A percentile compares a stretch with the other conserved stretches of the same genome.
Conservation (phyloP, 1,139 yeast genomes). For the Suhomyces terraborum region DNA sequence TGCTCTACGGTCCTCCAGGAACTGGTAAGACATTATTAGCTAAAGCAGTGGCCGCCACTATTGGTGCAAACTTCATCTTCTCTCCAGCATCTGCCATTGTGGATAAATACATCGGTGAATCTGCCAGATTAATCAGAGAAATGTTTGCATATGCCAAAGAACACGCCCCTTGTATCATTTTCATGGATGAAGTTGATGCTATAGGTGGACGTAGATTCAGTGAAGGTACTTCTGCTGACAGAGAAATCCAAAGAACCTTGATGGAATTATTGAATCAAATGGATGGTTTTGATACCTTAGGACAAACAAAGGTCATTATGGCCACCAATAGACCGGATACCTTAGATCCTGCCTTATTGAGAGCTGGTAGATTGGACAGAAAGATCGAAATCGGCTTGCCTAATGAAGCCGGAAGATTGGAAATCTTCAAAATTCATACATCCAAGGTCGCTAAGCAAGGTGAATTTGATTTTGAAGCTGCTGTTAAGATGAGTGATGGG, state of each 20-base stretch:
- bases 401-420: constrained; percentile 93
- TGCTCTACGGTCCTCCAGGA: constrained; percentile 98
- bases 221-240: constrained; percentile 98
- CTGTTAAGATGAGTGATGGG: constrained; percentile 97
- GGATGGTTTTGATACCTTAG: constrained; percentile 98
- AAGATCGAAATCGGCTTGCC: constrained; percentile 96
- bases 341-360: constrained; percentile 94
- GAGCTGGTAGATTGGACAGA: constrained; percentile 98
- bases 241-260: constrained; percentile 97
- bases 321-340: constrained; percentile 99
- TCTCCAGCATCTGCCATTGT: constrained; percentile 98
- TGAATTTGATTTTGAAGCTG: constrained; percentile 95
- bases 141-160: constrained; percentile 99
- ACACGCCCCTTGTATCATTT: constrained; percentile 97
- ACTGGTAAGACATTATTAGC: constrained; percentile 96
- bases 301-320: constrained; percentile 98
- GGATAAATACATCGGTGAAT: constrained; percentile 97
- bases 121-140: constrained; percentile 94
- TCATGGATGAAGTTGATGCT: constrained; percentile 99
- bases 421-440: constrained; percentile 93
- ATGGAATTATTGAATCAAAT: constrained; percentile 97
- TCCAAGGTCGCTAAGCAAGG: constrained; percentile 86
- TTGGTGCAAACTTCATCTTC: constrained; percentile 96
- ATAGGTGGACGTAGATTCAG: constrained; percentile 98
- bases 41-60: constrained; percentile 97